Evolutionary conservation across 306 rosid species (phyloP), one percentile per base, ranked within the genome.

Genomic region (Lablab purpureus): DNA sequence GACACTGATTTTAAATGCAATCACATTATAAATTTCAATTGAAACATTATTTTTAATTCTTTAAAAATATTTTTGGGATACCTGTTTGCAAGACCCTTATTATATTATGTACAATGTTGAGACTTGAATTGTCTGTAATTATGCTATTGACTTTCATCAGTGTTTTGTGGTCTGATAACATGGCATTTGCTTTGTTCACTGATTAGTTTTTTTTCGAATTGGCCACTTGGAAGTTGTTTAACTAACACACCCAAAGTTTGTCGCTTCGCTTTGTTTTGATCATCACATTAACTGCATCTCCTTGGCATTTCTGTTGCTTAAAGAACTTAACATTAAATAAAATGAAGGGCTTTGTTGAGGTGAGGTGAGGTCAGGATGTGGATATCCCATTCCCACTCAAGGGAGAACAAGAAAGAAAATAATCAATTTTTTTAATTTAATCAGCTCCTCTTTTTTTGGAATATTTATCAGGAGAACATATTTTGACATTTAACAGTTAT

Each of bases 221-320:
- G 49, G 5, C 49, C 17, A 43, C 49, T 43, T 43, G 49, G 49
- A 43, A 43, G 49, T 7, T 11, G 49, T 43, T 43, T 43, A 43
- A 43, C 49, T 10, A 43, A 43, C 49, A 43, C 49, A 43, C 49
- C 47, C 0, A 12, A 43, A 12, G 17, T 12, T 43, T 43, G 17
- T 43, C 49, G 15, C 49, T 43, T 43, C 1, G 17, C 4, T 43
- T 43, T 8, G 45, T 40, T 40, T 40, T 43, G 14, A 43, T 43
- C 4, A 3, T 10, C 14, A 41, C 2, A 10, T 11, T 9, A 43
- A 10, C 49, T 13, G 15, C 13, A 43, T 79, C 69, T 27, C 43
- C 25, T 71, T 77, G 82, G 59, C 69, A 41, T 71, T 71, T 30
- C 18, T 21, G 28, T 41, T 71, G 82, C 71, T 74, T 55, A 62